A percentile compares a stretch with the other conserved stretches of the same genome.
These are phyloP conservation scores for Calendula officinalis DNA, from an alignment of 129 eudicot genomes.

Conservation along the genomic window DNA sequence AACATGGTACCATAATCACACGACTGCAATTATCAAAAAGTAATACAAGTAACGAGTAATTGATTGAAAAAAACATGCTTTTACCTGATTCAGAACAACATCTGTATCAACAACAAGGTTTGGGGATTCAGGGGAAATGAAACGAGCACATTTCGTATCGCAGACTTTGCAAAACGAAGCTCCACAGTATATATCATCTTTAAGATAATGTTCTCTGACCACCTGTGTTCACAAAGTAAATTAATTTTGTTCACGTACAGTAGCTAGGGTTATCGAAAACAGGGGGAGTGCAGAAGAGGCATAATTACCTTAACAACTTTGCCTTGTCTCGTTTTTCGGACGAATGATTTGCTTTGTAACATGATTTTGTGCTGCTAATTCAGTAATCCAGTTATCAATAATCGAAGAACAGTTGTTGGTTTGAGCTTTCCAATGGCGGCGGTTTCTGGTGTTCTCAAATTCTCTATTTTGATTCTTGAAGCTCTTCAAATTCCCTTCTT, in stretches of 20 bases:
- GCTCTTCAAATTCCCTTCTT: neutral
- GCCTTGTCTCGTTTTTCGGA: constrained; percentile 74
- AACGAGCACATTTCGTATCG: constrained; percentile 58
- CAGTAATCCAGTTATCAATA: constrained; percentile 1
- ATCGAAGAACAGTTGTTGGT: neutral
- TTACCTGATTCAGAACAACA: constrained; percentile 89
- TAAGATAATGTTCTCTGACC: constrained; percentile 78
- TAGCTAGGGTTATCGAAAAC: constrained; percentile 16
- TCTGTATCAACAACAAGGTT: constrained; percentile 75
- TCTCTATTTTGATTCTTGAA: neutral
- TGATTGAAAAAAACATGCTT: neutral
- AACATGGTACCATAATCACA: too few relatives aligned
- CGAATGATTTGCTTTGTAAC: constrained; percentile 84
- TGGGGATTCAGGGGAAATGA: constrained; percentile 44
- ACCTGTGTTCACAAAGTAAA: constrained; percentile 37
- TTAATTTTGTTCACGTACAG: neutral
- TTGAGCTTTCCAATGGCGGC: constrained; percentile 35
- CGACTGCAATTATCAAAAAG: too few relatives aligned
- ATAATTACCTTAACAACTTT: constrained; percentile 66
- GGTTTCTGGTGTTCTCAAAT: neutral
- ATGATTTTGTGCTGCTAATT: constrained; percentile 30
- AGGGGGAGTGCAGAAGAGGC: neutral
- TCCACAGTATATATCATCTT: constrained; percentile 95
- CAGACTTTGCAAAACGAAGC: constrained; percentile 67
- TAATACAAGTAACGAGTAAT: too few relatives aligned